Conservation (phyloP, 768 basidiomycete species). For the Tricholoma bakamatsutake region DNA sequence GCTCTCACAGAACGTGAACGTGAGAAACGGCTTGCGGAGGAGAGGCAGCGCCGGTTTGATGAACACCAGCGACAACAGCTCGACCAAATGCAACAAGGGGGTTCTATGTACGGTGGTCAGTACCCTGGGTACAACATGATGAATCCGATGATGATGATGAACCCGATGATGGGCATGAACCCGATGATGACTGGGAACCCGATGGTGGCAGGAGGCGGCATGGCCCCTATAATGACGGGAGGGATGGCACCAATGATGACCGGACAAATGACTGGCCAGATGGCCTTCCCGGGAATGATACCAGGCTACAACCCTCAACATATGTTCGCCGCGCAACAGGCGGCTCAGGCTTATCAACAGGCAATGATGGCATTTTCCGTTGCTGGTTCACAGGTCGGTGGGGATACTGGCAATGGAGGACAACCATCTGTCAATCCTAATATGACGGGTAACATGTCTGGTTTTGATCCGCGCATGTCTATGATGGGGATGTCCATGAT, state of each 20-base stretch:
- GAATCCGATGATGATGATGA: constrained; percentile 64
- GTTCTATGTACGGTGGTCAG: constrained; percentile 61
- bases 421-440: constrained; percentile 41
- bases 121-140: constrained; percentile 61
- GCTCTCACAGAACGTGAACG: constrained; percentile 93
- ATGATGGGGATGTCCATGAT: constrained; percentile 78
- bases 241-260: constrained; percentile 44
- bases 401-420: constrained; percentile 39
- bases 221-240: constrained; percentile 52
- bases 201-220: constrained; percentile 36
- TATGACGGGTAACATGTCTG: constrained; percentile 45
- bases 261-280: constrained; percentile 32
- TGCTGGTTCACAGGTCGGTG: constrained; percentile 70
- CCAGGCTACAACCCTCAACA: constrained; percentile 62
- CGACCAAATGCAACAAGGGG: constrained; percentile 83
- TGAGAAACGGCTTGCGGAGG: constrained; percentile 87
- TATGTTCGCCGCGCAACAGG: constrained; percentile 82
- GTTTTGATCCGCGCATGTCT: constrained; percentile 74
- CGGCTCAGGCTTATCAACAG: constrained; percentile 83
- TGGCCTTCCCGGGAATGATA: constrained; percentile 59
- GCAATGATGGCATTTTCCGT: constrained; percentile 80
- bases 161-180: constrained; percentile 42
- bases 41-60: constrained; percentile 88
- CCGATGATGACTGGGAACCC: constrained; percentile 45
- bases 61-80: constrained; percentile 85